phyloP scores from a whole-genome alignment of 169 alveolate species.

The Condylostoma magnum region DNA sequence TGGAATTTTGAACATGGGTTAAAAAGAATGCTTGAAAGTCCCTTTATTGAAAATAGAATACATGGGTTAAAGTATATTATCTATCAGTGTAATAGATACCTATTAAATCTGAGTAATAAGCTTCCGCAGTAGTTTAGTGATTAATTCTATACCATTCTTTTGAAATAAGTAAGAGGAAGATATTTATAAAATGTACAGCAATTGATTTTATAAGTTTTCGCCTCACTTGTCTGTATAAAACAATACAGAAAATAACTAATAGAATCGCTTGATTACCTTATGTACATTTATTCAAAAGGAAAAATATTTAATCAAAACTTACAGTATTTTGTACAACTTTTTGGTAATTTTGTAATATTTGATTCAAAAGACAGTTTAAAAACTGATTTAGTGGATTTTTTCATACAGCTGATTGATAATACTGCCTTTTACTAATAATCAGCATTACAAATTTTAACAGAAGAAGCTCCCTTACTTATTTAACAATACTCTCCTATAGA shows the following conservation, averaged over 20 bases:
- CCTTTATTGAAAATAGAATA: conserved; percentile 16
- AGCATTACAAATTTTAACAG: neutral
- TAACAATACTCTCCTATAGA: neutral
- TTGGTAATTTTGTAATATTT: conserved; percentile 14
- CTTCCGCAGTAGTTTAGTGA: conserved; percentile 4
- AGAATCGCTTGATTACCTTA: neutral
- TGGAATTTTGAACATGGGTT: conserved; percentile 17
- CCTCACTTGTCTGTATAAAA: neutral
- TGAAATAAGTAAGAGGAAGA: conserved; percentile 2
- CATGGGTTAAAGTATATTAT: conserved; percentile 17
- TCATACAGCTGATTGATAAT: neutral
- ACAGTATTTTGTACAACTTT: neutral
- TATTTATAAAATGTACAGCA: conserved; percentile 8
- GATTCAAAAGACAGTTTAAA: no score
- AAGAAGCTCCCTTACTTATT: neutral
- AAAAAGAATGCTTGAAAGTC: neutral
- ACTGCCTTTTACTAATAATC: neutral
- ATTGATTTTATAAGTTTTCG: neutral
- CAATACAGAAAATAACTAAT: neutral
- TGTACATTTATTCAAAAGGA: neutral
- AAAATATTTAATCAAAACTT: conserved; percentile 12
- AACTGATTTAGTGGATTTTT: no score
- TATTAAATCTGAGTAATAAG: neutral
- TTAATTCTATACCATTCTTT: neutral
- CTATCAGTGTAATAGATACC: conserved; percentile 7